phyloP scores from a whole-genome alignment of 2,329 filamentous ascomycete species.

The Waltergamsia citrina region DNA sequence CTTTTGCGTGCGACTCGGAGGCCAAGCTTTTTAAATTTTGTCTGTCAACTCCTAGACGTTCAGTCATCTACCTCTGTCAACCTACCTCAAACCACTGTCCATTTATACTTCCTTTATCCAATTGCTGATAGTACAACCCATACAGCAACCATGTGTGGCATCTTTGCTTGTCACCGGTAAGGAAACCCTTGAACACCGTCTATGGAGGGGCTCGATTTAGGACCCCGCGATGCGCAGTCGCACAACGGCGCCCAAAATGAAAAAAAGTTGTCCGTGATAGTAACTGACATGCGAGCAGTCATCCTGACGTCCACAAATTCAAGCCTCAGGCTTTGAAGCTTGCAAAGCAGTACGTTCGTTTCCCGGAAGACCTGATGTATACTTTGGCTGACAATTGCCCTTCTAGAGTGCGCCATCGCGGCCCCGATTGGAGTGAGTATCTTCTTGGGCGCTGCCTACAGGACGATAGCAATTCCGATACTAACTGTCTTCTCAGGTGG shows the following conservation, averaged over 20 bases:
- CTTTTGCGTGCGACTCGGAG: neutral
- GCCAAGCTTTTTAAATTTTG: constrained; percentile 1
- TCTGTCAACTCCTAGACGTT: neutral
- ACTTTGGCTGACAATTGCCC: neutral
- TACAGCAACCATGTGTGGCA: constrained; percentile 75
- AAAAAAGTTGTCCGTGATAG: constrained; percentile 1
- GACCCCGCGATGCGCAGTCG: constrained; percentile 17
- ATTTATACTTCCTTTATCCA: neutral
- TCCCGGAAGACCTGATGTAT: neutral
- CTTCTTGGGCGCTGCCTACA: constrained; percentile 15
- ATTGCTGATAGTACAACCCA: neutral
- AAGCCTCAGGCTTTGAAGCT: constrained; percentile 91
- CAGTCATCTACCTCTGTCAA: neutral
- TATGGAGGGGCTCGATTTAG: constrained; percentile 17
- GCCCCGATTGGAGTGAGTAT: constrained; percentile 93
- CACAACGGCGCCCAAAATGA: constrained; percentile 6
- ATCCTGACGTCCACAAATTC: constrained; percentile 92
- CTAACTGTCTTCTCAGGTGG: constrained; percentile 49
- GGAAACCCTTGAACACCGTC: constrained; percentile 20
- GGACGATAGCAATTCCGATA: neutral
- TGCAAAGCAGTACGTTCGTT: constrained; percentile 70
- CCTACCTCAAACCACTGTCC: neutral
- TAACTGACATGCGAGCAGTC: constrained; percentile 35
- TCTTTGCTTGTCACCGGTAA: constrained; percentile 90
- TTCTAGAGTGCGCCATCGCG: constrained; percentile 79